A percentile compares a stretch with the other conserved stretches of the same genome.
Evolutionary conservation across 768 basidiomycete species (phyloP).

Genomic region (Sutorius australiensis): DNA sequence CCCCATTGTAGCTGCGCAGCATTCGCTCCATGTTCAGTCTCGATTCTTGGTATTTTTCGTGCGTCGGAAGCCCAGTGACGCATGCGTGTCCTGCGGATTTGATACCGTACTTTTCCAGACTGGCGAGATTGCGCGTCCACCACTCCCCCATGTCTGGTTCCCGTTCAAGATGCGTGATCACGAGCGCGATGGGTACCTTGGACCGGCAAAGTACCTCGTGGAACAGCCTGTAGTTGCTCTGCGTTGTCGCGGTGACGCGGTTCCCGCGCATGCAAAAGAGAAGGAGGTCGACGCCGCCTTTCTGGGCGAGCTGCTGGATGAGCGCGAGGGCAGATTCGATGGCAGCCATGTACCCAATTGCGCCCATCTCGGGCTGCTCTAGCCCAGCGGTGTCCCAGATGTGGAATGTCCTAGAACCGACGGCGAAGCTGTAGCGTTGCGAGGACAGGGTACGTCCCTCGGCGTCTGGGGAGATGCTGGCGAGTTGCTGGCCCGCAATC

Average conservation of each 20-base stretch:
- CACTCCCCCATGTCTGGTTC: conserved; percentile 32
- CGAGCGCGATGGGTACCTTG: conserved; percentile 27
- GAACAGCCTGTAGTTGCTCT: conserved; percentile 38
- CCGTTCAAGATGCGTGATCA: conserved; percentile 38
- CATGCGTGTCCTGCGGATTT: conserved; percentile 28
- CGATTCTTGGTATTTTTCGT: conserved; percentile 20
- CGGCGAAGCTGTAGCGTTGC: conserved; percentile 21
- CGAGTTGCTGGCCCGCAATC: conserved; percentile 22
- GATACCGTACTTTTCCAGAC: conserved; percentile 23
- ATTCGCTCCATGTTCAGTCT: conserved; percentile 11
- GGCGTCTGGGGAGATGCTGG: conserved; percentile 20
- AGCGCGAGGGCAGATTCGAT: conserved; percentile 29
- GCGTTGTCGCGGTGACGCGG: conserved; percentile 32
- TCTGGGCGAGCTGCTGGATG: conserved; percentile 29
- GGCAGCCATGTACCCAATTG: conserved; percentile 22
- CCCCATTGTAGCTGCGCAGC: conserved; percentile 13
- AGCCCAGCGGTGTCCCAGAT: conserved; percentile 35
- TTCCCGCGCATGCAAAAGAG: conserved; percentile 39
- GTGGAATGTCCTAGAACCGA: conserved; percentile 12
- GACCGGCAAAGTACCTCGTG: conserved; percentile 37
- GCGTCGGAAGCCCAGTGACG: conserved; percentile 24
- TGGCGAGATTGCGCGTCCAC: conserved; percentile 27
- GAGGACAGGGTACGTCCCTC: conserved; percentile 34
- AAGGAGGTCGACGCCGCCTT: conserved; percentile 38
- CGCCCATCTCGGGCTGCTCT: conserved; percentile 23